These are phyloP conservation scores for Crinitomyces ghanaensis DNA, from an alignment of 805 yeast species.

Conservation along the genomic window DNA sequence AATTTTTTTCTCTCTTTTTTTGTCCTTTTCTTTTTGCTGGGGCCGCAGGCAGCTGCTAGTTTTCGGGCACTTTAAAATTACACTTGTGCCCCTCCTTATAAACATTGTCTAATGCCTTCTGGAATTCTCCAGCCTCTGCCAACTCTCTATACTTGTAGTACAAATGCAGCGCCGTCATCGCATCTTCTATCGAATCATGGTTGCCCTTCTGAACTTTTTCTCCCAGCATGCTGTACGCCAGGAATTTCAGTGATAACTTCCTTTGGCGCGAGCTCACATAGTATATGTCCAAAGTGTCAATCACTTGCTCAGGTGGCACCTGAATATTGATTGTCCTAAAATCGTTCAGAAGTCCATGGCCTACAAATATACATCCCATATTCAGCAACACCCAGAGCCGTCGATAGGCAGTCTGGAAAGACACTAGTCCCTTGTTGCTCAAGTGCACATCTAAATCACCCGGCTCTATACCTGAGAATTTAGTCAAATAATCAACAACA, in stretches of 20 bases:
- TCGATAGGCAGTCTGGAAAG: slow-evolving; percentile 73
- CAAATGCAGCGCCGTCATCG: slow-evolving; percentile 68
- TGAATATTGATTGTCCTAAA: slow-evolving; percentile 86
- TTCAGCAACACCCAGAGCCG: slow-evolving; percentile 83
- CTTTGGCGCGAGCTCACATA: slow-evolving; percentile 66
- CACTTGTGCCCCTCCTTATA: slow-evolving; percentile 36
- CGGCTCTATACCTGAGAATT: slow-evolving; percentile 85
- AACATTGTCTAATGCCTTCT: slow-evolving; percentile 48
- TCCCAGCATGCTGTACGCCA: slow-evolving; percentile 67
- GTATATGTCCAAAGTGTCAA: slow-evolving; percentile 79
- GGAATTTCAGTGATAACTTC: slow-evolving; percentile 69
- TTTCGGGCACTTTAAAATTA: slow-evolving; percentile 27
- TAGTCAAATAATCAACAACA: slow-evolving; percentile 78
- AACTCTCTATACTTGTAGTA: slow-evolving; percentile 65
- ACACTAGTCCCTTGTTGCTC: slow-evolving; percentile 61
- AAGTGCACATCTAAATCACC: slow-evolving; percentile 71
- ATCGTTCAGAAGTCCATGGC: slow-evolving; percentile 87
- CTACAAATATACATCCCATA: slow-evolving; percentile 83
- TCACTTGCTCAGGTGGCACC: slow-evolving; percentile 73
- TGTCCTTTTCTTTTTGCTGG: not conserved
- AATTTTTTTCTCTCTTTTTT: too few relatives aligned
- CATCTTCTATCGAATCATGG: slow-evolving; percentile 97
- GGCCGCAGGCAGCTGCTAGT: not conserved
- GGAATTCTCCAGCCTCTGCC: slow-evolving; percentile 45
- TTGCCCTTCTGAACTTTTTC: slow-evolving; percentile 81